Evolutionary conservation across 2,329 filamentous ascomycete genomes (phyloP), one percentile per base, ranked within the genome.

Genomic region (Ilyonectria robusta): DNA sequence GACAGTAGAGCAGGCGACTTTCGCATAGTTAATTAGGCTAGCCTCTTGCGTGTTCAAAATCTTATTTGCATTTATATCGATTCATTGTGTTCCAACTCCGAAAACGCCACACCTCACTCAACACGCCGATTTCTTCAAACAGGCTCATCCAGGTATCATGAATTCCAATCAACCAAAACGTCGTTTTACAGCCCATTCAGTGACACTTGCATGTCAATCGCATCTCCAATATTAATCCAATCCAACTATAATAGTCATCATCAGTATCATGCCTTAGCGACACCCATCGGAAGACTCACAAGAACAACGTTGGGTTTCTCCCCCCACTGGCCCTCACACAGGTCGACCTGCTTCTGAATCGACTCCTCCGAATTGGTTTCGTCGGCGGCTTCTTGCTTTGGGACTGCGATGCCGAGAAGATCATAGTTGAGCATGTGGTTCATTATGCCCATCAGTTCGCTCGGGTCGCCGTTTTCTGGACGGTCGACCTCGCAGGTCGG

Each of bases 401-500:
- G 81, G 29, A 85, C 75, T 7, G 48, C 54, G n/a, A 75, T 61
- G 23, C 71, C 77, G 33, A 76, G 51, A 4, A 80, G 61, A 51
- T 76, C 67, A 51, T 75, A 61, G 60, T 79, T 78, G 59, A 79
- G 71, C 69, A 76, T 73, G 50, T 76, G 74, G 59, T 76, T 76
- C 70, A 75, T 72, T 6, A 74, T 69, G 26, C 73, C 73, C 74
- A 76, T 76, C n/a, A 76, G 73, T 58, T 73, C 66, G 15, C 35
- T n/a, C 11, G 73, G 55, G 35, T 73, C 54, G 15, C 70, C 67
- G 0, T 77, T 78, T 0, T 77, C 57, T 0, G 93, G 93, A 8
- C 93, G 86, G 75, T 92, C 85, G 3, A 93, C 84, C 11, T 82
- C 82, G 81, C 93, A 95, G 47, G 86, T 87, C 75, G 89, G 89